These are phyloP conservation scores for Fusarium agapanthi DNA, from an alignment of 2,329 filamentous ascomycete genomes.

Conservation along the genomic window DNA sequence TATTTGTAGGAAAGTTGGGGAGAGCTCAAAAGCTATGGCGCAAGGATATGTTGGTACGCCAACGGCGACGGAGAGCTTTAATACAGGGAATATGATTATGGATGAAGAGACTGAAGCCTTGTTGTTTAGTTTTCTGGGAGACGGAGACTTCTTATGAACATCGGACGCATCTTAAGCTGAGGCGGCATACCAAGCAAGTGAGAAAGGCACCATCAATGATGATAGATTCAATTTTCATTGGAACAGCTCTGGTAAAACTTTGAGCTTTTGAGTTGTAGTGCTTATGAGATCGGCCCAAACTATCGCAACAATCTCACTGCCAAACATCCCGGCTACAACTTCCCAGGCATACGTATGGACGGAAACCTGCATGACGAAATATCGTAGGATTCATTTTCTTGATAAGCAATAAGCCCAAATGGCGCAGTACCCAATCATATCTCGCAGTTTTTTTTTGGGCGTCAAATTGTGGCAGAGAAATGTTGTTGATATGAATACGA, in stretches of 20 bases:
- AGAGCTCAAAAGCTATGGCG: not conserved
- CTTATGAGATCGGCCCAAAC: not conserved
- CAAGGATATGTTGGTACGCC: not conserved
- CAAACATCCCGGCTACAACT: not conserved
- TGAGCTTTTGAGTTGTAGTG: not conserved
- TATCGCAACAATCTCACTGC: not conserved
- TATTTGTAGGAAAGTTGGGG: not conserved
- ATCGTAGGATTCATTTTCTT: not conserved
- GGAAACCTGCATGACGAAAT: not conserved
- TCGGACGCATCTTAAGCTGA: not conserved
- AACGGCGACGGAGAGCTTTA: not conserved
- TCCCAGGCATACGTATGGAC: not conserved
- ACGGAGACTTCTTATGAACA: not conserved
- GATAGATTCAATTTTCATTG: rapidly evolving
- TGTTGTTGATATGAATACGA: not conserved
- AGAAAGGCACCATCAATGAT: rapidly evolving
- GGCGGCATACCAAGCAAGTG: not conserved
- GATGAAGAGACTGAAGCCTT: not conserved
- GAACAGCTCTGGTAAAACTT: rapidly evolving
- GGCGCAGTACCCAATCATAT: not conserved
- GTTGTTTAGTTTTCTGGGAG: not conserved
- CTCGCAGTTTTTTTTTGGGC: rapidly evolving
- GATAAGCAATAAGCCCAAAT: not conserved
- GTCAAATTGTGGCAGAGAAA: not conserved
- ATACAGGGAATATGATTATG: not conserved